Conservation (phyloP, 768 basidiomycete genomes). For the Tulasnella sp. region DNA sequence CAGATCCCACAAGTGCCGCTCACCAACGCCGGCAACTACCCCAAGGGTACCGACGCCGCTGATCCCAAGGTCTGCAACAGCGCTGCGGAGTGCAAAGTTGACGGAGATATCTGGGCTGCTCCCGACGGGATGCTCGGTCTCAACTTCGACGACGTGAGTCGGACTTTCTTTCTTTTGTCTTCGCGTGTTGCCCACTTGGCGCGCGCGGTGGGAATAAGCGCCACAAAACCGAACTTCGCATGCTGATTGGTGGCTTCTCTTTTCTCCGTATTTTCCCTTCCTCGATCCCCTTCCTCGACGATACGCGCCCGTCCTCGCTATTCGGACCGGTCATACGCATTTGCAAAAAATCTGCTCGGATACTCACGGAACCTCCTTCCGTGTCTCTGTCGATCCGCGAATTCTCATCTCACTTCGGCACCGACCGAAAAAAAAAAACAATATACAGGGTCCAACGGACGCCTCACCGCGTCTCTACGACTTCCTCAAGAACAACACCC, state of each 20-base stretch:
- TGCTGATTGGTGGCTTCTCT: constrained; percentile 1
- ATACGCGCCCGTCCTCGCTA: not conserved
- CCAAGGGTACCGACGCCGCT: not conserved
- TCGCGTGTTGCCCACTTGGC: too few relatives aligned
- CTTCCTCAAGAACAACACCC: constrained; percentile 67
- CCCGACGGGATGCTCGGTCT: constrained; percentile 25
- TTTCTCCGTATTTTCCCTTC: not conserved
- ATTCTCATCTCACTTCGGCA: not conserved
- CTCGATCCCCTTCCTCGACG: not conserved
- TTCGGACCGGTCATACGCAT: not conserved
- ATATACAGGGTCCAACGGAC: constrained; percentile 57
- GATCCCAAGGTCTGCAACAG: constrained; percentile 14
- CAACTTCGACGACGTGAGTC: constrained; percentile 30
- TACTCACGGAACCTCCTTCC: not conserved
- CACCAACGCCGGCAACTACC: constrained; percentile 2
- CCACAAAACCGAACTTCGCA: not conserved
- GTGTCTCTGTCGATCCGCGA: too few relatives aligned
- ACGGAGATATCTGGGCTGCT: constrained; percentile 27
- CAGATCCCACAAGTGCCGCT: constrained; percentile 21
- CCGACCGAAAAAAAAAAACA: not conserved
- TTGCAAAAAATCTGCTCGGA: not conserved
- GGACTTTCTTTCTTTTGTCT: too few relatives aligned
- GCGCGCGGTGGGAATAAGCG: not conserved
- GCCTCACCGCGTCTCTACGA: constrained; percentile 55
- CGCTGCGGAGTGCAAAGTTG: not conserved